Percentiles rank a stretch among this genome's conserved stretches.
These are phyloP conservation scores for Solanum microdontum DNA, from an alignment of 257 asterid genomes.

Conservation along the genomic window DNA sequence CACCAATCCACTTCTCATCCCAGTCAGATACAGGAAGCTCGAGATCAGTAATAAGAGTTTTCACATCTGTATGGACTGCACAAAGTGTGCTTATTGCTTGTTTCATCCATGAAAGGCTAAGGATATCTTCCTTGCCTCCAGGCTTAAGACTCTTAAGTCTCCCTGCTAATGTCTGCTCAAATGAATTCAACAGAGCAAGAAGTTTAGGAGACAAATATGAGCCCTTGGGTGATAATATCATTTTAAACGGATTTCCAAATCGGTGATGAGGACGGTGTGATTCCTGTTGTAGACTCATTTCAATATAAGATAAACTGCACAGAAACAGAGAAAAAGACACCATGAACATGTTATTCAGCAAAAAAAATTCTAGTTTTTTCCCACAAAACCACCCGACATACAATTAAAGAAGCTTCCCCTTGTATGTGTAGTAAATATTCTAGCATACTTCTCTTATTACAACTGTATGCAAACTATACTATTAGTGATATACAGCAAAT, in stretches of 20 bases:
- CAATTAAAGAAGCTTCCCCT: not conserved
- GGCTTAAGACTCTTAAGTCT: slow-evolving; percentile 57
- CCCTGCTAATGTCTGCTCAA: slow-evolving; percentile 54
- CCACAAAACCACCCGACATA: not conserved
- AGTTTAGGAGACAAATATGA: slow-evolving; percentile 53
- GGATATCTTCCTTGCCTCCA: slow-evolving; percentile 39
- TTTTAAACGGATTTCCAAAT: slow-evolving; percentile 77
- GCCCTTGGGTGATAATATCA: slow-evolving; percentile 45
- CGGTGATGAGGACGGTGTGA: slow-evolving; percentile 50
- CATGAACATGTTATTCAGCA: not conserved
- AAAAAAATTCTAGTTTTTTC: not conserved
- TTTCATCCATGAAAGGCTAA: slow-evolving; percentile 66
- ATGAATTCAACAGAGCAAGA: slow-evolving; percentile 40
- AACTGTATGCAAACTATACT: not conserved
- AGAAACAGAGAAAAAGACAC: not conserved
- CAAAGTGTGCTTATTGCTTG: slow-evolving; percentile 50
- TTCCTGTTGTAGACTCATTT: slow-evolving; percentile 68
- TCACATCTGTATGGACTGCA: slow-evolving; percentile 57
- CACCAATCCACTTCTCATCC: slow-evolving; percentile 87
- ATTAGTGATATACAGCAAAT: not conserved
- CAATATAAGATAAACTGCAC: slow-evolving; percentile 22
- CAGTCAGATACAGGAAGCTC: slow-evolving; percentile 69
- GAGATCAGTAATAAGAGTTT: slow-evolving; percentile 52
- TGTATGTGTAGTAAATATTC: not conserved
- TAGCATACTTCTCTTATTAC: not conserved